Conservation (phyloP, 306 rosid species). For the Echinosophora koreensis region DNA sequence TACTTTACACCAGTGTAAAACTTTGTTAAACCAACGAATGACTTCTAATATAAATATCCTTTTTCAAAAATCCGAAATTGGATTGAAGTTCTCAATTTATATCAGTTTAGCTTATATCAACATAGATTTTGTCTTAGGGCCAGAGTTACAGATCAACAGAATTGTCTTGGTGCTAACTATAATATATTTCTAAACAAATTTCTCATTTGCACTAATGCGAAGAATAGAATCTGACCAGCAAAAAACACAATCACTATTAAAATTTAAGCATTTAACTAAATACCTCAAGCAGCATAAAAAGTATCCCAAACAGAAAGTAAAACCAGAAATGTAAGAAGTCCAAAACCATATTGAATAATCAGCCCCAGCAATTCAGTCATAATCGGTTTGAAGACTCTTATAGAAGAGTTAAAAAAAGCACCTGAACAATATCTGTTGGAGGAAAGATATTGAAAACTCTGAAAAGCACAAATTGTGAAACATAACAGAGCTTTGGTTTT, state of each 20-base stretch:
- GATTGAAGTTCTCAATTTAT: background rate
- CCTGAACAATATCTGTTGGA: slow-evolving; percentile 81
- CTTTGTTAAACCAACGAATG: background rate
- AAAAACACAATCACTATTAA: slow-evolving; percentile 6
- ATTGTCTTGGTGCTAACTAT: background rate
- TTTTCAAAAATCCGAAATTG: background rate
- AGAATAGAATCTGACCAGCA: slow-evolving; percentile 30
- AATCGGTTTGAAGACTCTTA: background rate
- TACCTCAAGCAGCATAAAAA: background rate
- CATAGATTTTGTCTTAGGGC: background rate
- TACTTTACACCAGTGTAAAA: background rate
- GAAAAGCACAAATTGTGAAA: slow-evolving; percentile 83
- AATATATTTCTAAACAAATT: background rate
- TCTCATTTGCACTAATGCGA: slow-evolving; percentile 7
- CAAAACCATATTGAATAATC: slow-evolving; percentile 25
- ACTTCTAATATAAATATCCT: background rate
- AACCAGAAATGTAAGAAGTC: background rate
- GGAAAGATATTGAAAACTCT: slow-evolving; percentile 76
- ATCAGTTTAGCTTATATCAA: background rate
- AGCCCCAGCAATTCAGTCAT: slow-evolving; percentile 19
- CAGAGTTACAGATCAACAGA: background rate
- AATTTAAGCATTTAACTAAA: slow-evolving; percentile 5
- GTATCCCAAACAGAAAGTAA: background rate
- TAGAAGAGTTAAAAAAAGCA: slow-evolving; percentile 35
- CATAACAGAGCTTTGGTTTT: slow-evolving; percentile 86